A percentile compares a stretch with the other conserved stretches of the same genome.
Conservation (phyloP, 2,329 filamentous ascomycete species). For the Coleophoma crateriformis region DNA sequence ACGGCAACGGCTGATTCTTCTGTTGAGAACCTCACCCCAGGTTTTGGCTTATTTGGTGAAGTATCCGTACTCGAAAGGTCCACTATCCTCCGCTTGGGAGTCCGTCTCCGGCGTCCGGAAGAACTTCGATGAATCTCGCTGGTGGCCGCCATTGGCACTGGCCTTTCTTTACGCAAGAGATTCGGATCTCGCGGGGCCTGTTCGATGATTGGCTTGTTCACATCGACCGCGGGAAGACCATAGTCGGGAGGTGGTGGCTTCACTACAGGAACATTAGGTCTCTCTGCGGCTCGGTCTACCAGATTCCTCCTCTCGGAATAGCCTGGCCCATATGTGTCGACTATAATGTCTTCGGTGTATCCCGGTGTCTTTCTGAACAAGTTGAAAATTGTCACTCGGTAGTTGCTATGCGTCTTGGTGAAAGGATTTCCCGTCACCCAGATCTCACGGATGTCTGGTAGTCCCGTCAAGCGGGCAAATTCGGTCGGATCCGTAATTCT, state of each 20-base stretch:
- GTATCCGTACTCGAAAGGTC: slow-evolving; percentile 47
- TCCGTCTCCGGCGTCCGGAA: slow-evolving; percentile 51
- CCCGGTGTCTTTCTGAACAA: slow-evolving; percentile 87
- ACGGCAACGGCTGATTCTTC: slow-evolving; percentile 12
- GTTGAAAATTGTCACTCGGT: slow-evolving; percentile 91
- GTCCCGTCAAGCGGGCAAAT: slow-evolving; percentile 79
- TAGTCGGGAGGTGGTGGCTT: slow-evolving; percentile 61
- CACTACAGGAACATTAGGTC: slow-evolving; percentile 71
- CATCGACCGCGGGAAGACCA: slow-evolving; percentile 51
- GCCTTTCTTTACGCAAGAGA: slow-evolving; percentile 54
- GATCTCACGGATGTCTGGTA: slow-evolving; percentile 87
- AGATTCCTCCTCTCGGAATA: slow-evolving; percentile 82
- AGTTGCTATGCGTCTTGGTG: slow-evolving; percentile 77
- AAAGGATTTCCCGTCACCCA: slow-evolving; percentile 94
- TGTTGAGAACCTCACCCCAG: slow-evolving; percentile 13
- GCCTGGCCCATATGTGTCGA: slow-evolving; percentile 79
- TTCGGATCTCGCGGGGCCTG: slow-evolving; percentile 41
- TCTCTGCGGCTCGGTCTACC: slow-evolving; percentile 73
- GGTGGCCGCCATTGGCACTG: slow-evolving; percentile 42
- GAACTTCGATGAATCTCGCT: slow-evolving; percentile 55
- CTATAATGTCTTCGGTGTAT: slow-evolving; percentile 83
- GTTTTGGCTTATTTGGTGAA: slow-evolving; percentile 18
- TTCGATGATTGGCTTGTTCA: slow-evolving; percentile 61
- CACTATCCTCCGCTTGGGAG: slow-evolving; percentile 58
- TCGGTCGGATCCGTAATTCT: slow-evolving; percentile 85